Percentiles rank a stretch among this genome's conserved stretches.
Conservation (phyloP, 805 yeast species). For the Candida orba region DNA sequence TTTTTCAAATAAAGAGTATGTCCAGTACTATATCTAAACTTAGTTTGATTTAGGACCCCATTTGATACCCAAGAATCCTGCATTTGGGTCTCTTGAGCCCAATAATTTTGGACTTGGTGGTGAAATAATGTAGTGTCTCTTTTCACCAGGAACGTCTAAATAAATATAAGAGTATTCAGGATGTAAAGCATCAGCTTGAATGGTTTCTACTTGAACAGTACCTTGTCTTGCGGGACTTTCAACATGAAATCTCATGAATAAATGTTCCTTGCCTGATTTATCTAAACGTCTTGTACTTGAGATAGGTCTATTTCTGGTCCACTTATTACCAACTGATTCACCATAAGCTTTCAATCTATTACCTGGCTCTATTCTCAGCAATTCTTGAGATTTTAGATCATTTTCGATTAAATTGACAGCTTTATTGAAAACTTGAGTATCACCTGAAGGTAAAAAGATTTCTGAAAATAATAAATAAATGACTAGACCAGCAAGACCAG, state of each 20-base stretch:
- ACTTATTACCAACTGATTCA: constrained; percentile 58
- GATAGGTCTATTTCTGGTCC: constrained; percentile 87
- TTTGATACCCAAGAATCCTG: constrained; percentile 71
- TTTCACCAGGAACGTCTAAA: constrained; percentile 66
- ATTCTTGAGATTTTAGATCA: constrained; percentile 49
- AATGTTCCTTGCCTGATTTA: constrained; percentile 71
- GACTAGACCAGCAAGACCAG: constrained; percentile 60
- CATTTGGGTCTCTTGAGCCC: constrained; percentile 29
- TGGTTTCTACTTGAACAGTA: constrained; percentile 72
- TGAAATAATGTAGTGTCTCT: constrained; percentile 60
- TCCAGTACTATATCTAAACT: neutral
- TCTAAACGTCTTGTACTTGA: constrained; percentile 60
- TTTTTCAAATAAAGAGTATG: too few relatives aligned
- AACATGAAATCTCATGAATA: constrained; percentile 80
- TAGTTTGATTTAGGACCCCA: constrained; percentile 75
- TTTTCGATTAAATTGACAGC: constrained; percentile 73
- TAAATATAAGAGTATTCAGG: constrained; percentile 69
- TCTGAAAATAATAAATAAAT: constrained; percentile 74
- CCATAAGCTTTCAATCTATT: constrained; percentile 79
- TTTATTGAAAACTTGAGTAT: constrained; percentile 82
- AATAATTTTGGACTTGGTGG: constrained; percentile 46
- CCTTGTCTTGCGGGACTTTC: constrained; percentile 63
- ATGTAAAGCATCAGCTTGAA: constrained; percentile 53
- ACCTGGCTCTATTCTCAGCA: constrained; percentile 40
- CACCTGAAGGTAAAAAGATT: constrained; percentile 82